Percentiles rank a stretch among this genome's conserved stretches.
These are phyloP conservation scores for Dimargaris xerosporica DNA, from an alignment of 192 early-diverging fungal genomes.

Conservation along the genomic window DNA sequence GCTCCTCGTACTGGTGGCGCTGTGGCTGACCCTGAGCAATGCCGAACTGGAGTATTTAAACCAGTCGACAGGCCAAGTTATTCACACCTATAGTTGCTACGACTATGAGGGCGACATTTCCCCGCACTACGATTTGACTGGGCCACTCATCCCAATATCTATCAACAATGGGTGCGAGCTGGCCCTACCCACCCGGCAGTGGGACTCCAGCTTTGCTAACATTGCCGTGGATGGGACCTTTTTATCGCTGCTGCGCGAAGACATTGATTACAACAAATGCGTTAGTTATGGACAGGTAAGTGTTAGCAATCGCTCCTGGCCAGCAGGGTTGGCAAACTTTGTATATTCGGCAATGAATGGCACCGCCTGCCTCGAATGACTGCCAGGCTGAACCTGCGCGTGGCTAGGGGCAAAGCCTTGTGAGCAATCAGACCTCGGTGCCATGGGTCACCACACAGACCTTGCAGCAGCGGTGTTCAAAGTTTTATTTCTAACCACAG, in stretches of 20 bases:
- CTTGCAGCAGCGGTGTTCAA: too few species aligned
- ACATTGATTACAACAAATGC: background rate
- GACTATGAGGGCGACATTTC: slow-evolving; percentile 5
- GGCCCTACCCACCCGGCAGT: background rate
- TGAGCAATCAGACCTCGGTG: too few species aligned
- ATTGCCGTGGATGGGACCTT: background rate
- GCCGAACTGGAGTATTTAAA: too few species aligned
- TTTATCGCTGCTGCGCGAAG: background rate
- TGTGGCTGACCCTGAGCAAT: too few species aligned
- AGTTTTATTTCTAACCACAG: too few species aligned
- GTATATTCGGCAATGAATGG: background rate
- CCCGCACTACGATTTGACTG: background rate
- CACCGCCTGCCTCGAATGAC: background rate
- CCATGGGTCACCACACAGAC: too few species aligned
- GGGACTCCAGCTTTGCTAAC: background rate
- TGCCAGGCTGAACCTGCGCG: background rate
- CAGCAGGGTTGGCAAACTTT: background rate
- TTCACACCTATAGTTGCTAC: too few species aligned
- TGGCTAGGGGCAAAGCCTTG: too few species aligned
- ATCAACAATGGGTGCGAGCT: background rate
- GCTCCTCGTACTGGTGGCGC: too few species aligned
- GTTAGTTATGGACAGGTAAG: background rate
- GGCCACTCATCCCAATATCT: background rate
- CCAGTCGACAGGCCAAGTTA: too few species aligned
- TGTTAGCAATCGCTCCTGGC: background rate